Evolutionary conservation across 2,329 filamentous ascomycete genomes (phyloP).

Genomic region (Bretziella fagacearum): DNA sequence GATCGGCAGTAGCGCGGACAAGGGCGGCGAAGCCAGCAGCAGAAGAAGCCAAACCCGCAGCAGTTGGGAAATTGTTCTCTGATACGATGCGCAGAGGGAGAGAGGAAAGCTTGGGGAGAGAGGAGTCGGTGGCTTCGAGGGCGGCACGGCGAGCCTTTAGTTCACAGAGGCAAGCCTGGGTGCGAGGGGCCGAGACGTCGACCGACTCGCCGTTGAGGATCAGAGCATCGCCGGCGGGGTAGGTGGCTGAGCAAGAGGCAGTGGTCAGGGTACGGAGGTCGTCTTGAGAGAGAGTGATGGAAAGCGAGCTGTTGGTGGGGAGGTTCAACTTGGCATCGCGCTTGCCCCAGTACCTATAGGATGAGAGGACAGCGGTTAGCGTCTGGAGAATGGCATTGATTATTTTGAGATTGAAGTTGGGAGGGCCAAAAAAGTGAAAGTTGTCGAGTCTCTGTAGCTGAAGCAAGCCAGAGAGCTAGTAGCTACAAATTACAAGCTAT

Average conservation of each 20-base stretch:
- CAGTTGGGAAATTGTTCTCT: conserved; percentile 98
- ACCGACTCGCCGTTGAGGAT: conserved; percentile 70
- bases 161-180: conserved; percentile 85
- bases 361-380: background rate
- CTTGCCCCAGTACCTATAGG: conserved; percentile 76
- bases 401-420: background rate
- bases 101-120: conserved; percentile 64
- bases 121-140: conserved; percentile 54
- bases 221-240: conserved; percentile 49
- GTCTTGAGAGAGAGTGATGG: conserved; percentile 84
- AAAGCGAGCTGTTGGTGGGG: conserved; percentile 93
- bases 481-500: background rate
- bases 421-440: background rate
- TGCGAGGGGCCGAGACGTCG: conserved; percentile 73
- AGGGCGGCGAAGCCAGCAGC: conserved; percentile 53
- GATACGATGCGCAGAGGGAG: conserved; percentile 74
- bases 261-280: conserved; percentile 94
- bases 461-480: background rate
- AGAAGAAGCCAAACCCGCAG: conserved; percentile 67
- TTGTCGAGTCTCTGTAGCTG: background rate
- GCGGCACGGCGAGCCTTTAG: conserved; percentile 60
- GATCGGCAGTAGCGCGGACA: conserved; percentile 73
- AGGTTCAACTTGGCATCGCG: conserved; percentile 86
- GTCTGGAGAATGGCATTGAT: background rate
- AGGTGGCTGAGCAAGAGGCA: conserved; percentile 68